phyloP scores from a whole-genome alignment of 2,329 filamentous ascomycete species.

The Fusarium sp. region DNA sequence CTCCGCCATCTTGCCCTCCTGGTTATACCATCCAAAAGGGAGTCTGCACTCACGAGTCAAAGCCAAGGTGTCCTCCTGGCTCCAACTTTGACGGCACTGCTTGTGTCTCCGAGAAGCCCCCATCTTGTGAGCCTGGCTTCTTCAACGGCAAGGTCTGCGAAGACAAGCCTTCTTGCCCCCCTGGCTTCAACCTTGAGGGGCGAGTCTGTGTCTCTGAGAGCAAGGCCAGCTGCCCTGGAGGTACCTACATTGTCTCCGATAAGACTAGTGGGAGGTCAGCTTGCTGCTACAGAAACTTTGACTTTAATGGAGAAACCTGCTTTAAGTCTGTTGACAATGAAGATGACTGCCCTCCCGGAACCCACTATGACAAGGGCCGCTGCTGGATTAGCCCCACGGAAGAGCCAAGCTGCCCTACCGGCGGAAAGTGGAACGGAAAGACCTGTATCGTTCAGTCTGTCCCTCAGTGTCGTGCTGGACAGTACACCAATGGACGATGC shows the following conservation, averaged over 20 bases:
- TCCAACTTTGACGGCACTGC: conserved; percentile 14
- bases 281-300: conserved; percentile 1
- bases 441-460: neutral
- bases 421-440: conserved; percentile 7
- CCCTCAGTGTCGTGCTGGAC: neutral
- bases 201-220: conserved; percentile 10
- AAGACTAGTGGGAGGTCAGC: conserved; percentile 2
- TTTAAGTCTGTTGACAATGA: neutral
- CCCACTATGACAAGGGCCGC: neutral
- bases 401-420: neutral
- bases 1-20: neutral
- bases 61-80: neutral
- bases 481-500: conserved; percentile 9
- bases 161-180: conserved; percentile 15
- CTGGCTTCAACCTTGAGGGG: neutral
- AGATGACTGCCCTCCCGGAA: neutral
- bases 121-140: conserved; percentile 11
- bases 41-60: conserved; percentile 2
- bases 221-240: neutral
- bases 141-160: conserved; percentile 30
- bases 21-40: conserved; percentile 1
- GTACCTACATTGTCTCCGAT: neutral
- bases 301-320: conserved; percentile 2
- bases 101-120: conserved; percentile 10
- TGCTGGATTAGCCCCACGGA: neutral